These are phyloP conservation scores for Myrica gale DNA, from an alignment of 306 rosid species.

Conservation along the genomic window DNA sequence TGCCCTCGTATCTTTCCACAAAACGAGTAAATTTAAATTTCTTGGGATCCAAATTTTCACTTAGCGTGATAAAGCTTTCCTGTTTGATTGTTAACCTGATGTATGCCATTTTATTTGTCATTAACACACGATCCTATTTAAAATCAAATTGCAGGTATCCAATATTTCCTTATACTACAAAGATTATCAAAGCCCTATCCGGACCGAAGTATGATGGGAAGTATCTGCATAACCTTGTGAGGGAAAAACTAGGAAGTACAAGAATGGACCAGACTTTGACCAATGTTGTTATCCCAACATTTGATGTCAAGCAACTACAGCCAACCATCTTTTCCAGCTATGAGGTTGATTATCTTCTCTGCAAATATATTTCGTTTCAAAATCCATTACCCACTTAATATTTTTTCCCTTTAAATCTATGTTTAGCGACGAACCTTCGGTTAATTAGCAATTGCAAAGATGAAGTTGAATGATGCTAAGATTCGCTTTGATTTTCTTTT, in stretches of 20 bases:
- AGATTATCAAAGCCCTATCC: conserved; percentile 11
- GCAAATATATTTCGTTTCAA: background rate
- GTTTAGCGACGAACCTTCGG: too few relatives aligned
- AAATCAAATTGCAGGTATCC: background rate
- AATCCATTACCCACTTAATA: background rate
- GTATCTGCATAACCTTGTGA: conserved; percentile 37
- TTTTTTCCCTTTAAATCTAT: background rate
- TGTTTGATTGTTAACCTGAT: background rate
- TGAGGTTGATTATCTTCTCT: conserved; percentile 24
- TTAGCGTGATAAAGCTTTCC: background rate
- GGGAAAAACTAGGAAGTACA: conserved; percentile 35
- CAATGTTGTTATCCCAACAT: conserved; percentile 55
- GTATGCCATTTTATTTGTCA: background rate
- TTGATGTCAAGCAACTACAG: conserved; percentile 57
- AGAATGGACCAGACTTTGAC: conserved; percentile 42
- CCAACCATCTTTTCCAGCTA: conserved; percentile 59
- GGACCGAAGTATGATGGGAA: conserved; percentile 59
- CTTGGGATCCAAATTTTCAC: background rate
- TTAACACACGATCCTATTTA: background rate
- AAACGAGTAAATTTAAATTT: conserved; percentile 18
- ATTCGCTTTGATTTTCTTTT: background rate
- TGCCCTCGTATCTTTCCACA: conserved; percentile 46
- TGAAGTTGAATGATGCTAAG: background rate
- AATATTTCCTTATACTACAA: background rate
- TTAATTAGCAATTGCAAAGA: background rate